These are phyloP conservation scores for Marchantia polymorpha DNA, from an alignment of 225 moss, liverwort and hornwort species.

Conservation along the genomic window DNA sequence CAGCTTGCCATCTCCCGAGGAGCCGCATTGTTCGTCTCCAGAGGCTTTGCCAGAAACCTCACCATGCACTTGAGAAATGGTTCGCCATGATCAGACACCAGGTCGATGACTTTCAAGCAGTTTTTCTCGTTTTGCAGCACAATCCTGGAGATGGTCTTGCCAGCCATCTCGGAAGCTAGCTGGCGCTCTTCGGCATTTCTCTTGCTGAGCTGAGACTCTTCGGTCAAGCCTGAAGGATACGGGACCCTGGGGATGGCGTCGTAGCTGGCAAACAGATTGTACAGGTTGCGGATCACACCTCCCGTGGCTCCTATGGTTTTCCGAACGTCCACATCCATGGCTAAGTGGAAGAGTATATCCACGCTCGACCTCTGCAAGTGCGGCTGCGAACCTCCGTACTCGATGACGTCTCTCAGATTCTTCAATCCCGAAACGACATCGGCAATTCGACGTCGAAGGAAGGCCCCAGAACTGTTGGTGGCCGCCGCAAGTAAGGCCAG, in stretches of 20 bases:
- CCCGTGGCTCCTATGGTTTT: slow-evolving; percentile 70
- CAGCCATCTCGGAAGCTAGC: slow-evolving; percentile 46
- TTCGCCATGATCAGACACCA: slow-evolving; percentile 30
- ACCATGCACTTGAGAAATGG: slow-evolving; percentile 20
- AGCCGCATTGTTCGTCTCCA: neutral
- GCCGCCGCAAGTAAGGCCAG: slow-evolving; percentile 46
- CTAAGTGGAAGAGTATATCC: slow-evolving; percentile 58
- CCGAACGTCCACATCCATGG: slow-evolving; percentile 53
- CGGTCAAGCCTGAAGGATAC: no score
- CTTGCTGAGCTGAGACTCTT: neutral
- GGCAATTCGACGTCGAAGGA: slow-evolving; percentile 55
- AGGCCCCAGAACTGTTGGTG: slow-evolving; percentile 47
- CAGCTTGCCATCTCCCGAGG: slow-evolving; percentile 22
- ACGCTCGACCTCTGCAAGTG: slow-evolving; percentile 51
- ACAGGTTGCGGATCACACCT: slow-evolving; percentile 59
- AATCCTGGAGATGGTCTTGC: slow-evolving; percentile 53
- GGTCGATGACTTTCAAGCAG: slow-evolving; percentile 48
- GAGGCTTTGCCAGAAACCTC: slow-evolving; percentile 15
- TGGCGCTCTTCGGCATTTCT: neutral
- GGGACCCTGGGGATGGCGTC: neutral
- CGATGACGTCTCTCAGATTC: slow-evolving; percentile 64
- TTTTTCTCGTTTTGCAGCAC: slow-evolving; percentile 55
- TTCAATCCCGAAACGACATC: slow-evolving; percentile 62
- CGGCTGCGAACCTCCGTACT: slow-evolving; percentile 19
- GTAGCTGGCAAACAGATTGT: slow-evolving; percentile 42